phyloP scores from a whole-genome alignment of 345 rosid species.

The Melaleuca quinquenervia region DNA sequence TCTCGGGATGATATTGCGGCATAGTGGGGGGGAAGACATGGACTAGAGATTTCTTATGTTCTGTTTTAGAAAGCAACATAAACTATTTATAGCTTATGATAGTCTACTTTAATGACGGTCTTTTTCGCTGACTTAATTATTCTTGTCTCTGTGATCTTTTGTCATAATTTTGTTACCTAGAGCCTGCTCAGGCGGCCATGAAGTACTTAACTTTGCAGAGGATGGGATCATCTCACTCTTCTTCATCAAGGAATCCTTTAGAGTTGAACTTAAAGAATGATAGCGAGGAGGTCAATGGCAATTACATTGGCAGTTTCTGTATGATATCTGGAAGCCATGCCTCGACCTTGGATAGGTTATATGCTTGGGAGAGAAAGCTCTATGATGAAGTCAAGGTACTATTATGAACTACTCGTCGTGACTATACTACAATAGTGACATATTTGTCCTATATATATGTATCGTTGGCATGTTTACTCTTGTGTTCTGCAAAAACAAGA shows the following conservation, averaged over 20 bases:
- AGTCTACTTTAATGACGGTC: not conserved
- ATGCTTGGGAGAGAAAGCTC: constrained; percentile 98
- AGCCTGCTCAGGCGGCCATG: constrained; percentile 52
- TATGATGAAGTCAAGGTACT: constrained; percentile 94
- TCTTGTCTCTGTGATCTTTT: constrained; percentile 6
- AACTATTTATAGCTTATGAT: not conserved
- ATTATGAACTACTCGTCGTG: not conserved
- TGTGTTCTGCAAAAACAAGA: not conserved
- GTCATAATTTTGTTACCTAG: constrained; percentile 16
- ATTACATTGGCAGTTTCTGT: constrained; percentile 50
- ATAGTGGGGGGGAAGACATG: not conserved
- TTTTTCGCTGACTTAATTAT: not conserved
- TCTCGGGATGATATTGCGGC: not conserved
- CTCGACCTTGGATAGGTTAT: constrained; percentile 88
- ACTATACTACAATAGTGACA: not conserved
- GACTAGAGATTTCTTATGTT: not conserved
- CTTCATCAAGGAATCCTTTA: constrained; percentile 63
- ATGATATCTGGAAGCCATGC: constrained; percentile 96
- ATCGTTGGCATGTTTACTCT: not conserved
- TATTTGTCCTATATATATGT: not conserved
- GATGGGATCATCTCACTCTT: constrained; percentile 72
- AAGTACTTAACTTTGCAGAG: constrained; percentile 87
- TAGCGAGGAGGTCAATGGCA: constrained; percentile 37
- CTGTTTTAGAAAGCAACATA: not conserved
- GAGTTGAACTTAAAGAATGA: constrained; percentile 50